phyloP scores from a whole-genome alignment of 1,139 yeast species.

The Geotrichum citri-aurantii region DNA sequence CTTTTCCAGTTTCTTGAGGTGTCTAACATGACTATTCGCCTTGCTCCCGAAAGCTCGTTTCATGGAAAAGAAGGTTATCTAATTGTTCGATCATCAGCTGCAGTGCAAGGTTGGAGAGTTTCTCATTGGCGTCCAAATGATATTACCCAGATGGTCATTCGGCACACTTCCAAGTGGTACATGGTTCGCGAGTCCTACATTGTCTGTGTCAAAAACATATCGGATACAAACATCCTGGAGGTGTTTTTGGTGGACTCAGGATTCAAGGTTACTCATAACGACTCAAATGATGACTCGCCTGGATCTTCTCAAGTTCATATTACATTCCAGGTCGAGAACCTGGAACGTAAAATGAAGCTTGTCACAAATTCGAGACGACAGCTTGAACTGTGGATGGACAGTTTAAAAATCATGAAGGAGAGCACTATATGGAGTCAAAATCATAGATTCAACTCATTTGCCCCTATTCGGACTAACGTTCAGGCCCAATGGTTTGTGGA shows the following conservation, averaged over 20 bases:
- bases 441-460: conserved; percentile 83
- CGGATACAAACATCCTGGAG: conserved; percentile 82
- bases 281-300: conserved; percentile 12
- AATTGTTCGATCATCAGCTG: conserved; percentile 74
- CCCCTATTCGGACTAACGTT: conserved; percentile 79
- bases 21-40: conserved; percentile 77
- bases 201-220: conserved; percentile 77
- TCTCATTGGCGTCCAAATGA: conserved; percentile 81
- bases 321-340: conserved; percentile 66
- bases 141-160: conserved; percentile 61
- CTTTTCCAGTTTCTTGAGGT: conserved; percentile 82
- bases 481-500: conserved; percentile 98
- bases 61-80: conserved; percentile 87
- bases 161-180: conserved; percentile 92
- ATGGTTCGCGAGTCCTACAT: conserved; percentile 78
- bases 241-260: conserved; percentile 77
- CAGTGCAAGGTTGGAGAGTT: conserved; percentile 92
- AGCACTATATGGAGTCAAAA: conserved; percentile 64
- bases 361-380: conserved; percentile 69
- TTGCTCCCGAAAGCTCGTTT: conserved; percentile 76
- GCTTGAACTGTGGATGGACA: conserved; percentile 68
- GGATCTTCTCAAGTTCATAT: conserved; percentile 26
- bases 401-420: conserved; percentile 64
- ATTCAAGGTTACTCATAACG: conserved; percentile 46
- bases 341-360: conserved; percentile 70